A percentile compares a stretch with the other conserved stretches of the same genome.
These are phyloP conservation scores for Verbena officinalis DNA, from an alignment of 257 asterid genomes.

Conservation along the genomic window DNA sequence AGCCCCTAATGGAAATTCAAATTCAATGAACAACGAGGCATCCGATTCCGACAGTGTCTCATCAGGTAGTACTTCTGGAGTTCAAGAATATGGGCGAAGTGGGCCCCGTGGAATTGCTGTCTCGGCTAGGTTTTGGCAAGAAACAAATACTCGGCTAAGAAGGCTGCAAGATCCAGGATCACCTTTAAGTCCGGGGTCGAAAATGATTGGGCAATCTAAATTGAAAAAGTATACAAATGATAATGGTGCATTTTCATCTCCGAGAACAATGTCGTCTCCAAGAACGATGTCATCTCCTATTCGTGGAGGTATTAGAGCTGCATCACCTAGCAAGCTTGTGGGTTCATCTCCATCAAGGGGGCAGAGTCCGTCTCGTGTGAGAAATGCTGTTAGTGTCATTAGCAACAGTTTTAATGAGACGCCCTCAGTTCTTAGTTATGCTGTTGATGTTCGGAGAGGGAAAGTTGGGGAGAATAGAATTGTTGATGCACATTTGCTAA, in stretches of 20 bases:
- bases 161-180: constrained; percentile 92
- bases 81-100: constrained; percentile 53
- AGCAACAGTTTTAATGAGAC: constrained; percentile 67
- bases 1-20: constrained; percentile 48
- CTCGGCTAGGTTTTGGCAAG: constrained; percentile 96
- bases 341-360: constrained; percentile 82
- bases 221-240: constrained; percentile 61
- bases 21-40: constrained; percentile 51
- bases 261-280: constrained; percentile 74
- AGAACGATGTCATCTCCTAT: constrained; percentile 76
- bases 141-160: constrained; percentile 83
- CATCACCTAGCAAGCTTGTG: constrained; percentile 75
- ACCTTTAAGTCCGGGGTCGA: constrained; percentile 71
- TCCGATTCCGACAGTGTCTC: constrained; percentile 96
- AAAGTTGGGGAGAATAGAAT: constrained; percentile 87
- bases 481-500: constrained; percentile 79
- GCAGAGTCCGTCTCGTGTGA: constrained; percentile 73
- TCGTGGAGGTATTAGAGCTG: constrained; percentile 67
- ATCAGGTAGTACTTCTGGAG: constrained; percentile 88
- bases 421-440: constrained; percentile 93
- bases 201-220: constrained; percentile 57
- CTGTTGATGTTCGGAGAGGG: constrained; percentile 92
- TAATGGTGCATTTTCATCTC: constrained; percentile 50
- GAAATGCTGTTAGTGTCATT: constrained; percentile 81
- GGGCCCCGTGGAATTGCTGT: constrained; percentile 71